Base-by-base conservation (phyloP, 2,329 filamentous ascomycete species). In the Sordariomycetes sp. region DNA sequence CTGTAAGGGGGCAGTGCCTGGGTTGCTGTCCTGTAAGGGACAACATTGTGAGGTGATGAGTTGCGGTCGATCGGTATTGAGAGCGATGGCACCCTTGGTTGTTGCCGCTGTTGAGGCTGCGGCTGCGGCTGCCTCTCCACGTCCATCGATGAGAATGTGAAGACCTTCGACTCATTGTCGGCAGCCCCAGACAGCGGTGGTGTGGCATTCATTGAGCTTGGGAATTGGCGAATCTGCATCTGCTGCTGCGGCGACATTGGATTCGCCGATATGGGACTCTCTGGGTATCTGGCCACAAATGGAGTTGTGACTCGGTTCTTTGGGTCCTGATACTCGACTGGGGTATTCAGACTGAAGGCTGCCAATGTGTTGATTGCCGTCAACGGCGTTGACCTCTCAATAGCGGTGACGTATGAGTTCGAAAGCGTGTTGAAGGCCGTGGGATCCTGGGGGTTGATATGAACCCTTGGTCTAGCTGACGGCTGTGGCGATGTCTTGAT, bases 351-450 rank as follows among this genome's bases (percentile, higher is more conserved):
- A 20, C 44, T 47, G 34, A 57, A 52, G 19, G 46, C 55, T 24
- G 54, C 48, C 9, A 54, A 40, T 3, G 61, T 62, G 42, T 66
- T 64, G 50, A 72, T 70, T 34, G 69, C 64, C 3, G 65, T 69
- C 31, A 70, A 47, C 7, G 69, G 64, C 2, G 71, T 68, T 19
- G 70, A 66, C 31, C 72, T 68, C 52, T 76, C 74, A 34, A 80
- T 76, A 39, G 75, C 71, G 4, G 70, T 72, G 18, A 71, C 68
- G 46, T 80, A 80, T 39, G 75, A 70, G 54, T 80, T 80, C 35
- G 75, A 77, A 25, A 80, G 64, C 3, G 76, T 80, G 54, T 80
- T 80, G 58, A 79, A 78, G 16, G 73, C 62, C 2, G 76, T 80
- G 4, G 74, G 72, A 21, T 75, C 77, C 38, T 63, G 69, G 20